phyloP scores from a whole-genome alignment of 148 eudicot species.

The Amaranthus cruentus region DNA sequence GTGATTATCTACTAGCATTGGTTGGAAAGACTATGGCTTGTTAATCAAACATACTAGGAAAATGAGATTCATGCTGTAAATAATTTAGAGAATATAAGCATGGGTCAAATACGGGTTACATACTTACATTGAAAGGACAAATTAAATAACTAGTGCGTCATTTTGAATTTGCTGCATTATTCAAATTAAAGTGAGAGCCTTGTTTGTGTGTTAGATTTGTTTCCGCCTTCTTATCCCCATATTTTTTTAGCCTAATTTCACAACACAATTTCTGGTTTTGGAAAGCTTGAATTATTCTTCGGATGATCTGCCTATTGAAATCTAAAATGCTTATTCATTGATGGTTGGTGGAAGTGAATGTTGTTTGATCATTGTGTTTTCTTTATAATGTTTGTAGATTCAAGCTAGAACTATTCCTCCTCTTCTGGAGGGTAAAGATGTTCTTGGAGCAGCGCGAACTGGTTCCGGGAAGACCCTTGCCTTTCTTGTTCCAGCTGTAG shows the following conservation, averaged over 20 bases:
- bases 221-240: background rate
- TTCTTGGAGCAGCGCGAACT: constrained; percentile 99
- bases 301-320: background rate
- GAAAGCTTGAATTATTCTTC: background rate
- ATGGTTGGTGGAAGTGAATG: background rate
- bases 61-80: too few relatives aligned
- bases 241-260: background rate
- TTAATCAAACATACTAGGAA: too few relatives aligned
- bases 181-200: too few relatives aligned
- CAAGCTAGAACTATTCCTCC: constrained; percentile 91
- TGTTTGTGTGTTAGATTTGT: too few relatives aligned
- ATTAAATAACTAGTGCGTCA: too few relatives aligned
- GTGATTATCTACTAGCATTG: too few relatives aligned
- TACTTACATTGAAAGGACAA: too few relatives aligned
- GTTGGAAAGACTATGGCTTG: too few relatives aligned
- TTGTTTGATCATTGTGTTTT: background rate
- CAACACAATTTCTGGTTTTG: background rate
- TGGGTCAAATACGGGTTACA: too few relatives aligned
- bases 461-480: constrained; percentile 99
- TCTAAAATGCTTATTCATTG: background rate
- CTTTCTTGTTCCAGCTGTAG: constrained; percentile 84
- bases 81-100: too few relatives aligned
- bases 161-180: too few relatives aligned
- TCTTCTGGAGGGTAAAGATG: constrained; percentile 81
- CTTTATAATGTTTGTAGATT: constrained; percentile 40